Base-by-base conservation (phyloP, 306 rosid species). In the Cucurbita maxima region DNA sequence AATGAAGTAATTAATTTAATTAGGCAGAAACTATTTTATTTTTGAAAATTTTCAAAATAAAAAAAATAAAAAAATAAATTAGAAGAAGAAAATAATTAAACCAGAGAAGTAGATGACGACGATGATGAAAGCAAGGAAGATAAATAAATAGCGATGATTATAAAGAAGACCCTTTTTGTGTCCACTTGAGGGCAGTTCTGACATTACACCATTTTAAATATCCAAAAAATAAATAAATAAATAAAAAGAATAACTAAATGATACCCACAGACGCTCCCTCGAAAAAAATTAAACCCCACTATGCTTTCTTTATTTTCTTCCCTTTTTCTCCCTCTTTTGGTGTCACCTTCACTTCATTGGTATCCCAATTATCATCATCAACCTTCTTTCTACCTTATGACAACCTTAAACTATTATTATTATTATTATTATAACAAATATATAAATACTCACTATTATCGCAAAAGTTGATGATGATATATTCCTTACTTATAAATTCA, bases 191-290 rank as follows among this genome's bases (percentile, higher is more conserved):
- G 2, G 34, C 38, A 66, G 38, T 38, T 43, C 72, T 67, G 18
- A 67, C 36, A 67, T 47, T 44, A 1, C 16, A 12, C 0, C 52
- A 67, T 44, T 67, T 67, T 64, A 64, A 19, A 20, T 22, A 18
- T 66, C n/a, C 22, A 38, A n/a, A 56, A 10, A 56, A 56, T 15
- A 5, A 5, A 7, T 11, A 5, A 5, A 19, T 3, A 0, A n/a
- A 41, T 41, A 40, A 66, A 68, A 45, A 22, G 20, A 47, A 18
- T 3, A 61, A 30, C 58, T 70, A 51, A 70, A 50, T 70, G 74
- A 70, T 48, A 70, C 74, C 30, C 74, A 50, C 45, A 70, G 59
- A 70, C 74, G 74, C 74, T 30, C 74, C 58, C 74, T 48, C 25
- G 7, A 48, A 15, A 68, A 68, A 68, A 25, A 70, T 30, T 30